Conservation (phyloP, 176 grass and related monocot species). For the Paspalum vaginatum region DNA sequence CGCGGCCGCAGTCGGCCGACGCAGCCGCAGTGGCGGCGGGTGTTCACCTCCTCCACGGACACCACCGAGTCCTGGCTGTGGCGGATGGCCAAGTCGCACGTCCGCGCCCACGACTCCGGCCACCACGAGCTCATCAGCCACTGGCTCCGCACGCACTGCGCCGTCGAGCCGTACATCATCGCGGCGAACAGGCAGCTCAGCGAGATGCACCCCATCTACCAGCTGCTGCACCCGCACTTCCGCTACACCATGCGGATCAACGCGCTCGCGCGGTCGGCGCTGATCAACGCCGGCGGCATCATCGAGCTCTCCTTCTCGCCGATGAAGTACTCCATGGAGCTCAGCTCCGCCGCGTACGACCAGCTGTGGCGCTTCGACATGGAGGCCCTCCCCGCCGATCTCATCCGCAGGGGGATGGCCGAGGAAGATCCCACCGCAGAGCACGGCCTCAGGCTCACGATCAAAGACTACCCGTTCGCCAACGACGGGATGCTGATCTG, state of each 20-base stretch:
- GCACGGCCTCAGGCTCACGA: conserved; percentile 62
- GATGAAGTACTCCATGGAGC: conserved; percentile 69
- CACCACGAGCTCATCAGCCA: conserved; percentile 86
- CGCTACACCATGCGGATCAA: conserved; percentile 90
- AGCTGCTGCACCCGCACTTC: conserved; percentile 75
- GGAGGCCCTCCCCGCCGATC: conserved; percentile 76
- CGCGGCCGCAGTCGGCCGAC: conserved; percentile 47
- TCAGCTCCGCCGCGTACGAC: conserved; percentile 72
- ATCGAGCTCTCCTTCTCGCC: conserved; percentile 79
- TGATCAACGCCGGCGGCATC: conserved; percentile 71
- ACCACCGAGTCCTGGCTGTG: conserved; percentile 72
- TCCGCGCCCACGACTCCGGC: conserved; percentile 73
- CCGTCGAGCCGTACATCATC: conserved; percentile 82
- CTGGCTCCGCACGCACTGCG: conserved; percentile 78
- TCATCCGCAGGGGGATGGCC: conserved; percentile 79
- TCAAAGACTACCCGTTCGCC: conserved; percentile 91
- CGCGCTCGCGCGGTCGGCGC: conserved; percentile 52
- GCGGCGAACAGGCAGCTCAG: conserved; percentile 79
- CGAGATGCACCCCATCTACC: conserved; percentile 82
- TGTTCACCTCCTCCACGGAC: conserved; percentile 55
- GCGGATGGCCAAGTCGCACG: conserved; percentile 78
- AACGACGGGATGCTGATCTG: conserved; percentile 80
- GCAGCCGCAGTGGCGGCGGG: conserved; percentile 63
- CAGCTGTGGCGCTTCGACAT: conserved; percentile 83
- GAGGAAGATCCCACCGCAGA: conserved; percentile 59